Percentiles rank a stretch among this genome's conserved stretches.
Conservation (phyloP, 176 grass and related monocot species). For the Otatea glauca region DNA sequence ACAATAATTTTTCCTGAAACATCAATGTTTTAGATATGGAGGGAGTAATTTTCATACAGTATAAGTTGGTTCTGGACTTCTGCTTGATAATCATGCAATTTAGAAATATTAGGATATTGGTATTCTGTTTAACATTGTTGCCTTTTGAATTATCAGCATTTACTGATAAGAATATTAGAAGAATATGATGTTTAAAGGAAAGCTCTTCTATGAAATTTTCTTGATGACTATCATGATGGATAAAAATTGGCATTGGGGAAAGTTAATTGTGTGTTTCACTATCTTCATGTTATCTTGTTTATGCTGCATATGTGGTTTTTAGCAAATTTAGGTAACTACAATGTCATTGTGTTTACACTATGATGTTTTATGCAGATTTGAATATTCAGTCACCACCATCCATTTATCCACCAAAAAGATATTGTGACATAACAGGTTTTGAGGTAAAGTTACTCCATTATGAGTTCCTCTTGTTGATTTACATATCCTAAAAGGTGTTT, state of each 20-base stretch:
- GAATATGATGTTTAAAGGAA: neutral
- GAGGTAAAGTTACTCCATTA: constrained; percentile 59
- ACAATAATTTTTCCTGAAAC: neutral
- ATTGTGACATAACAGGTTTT: constrained; percentile 95
- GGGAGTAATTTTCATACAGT: neutral
- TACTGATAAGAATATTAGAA: constrained; percentile 1
- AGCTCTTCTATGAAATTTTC: neutral
- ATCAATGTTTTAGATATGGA: neutral
- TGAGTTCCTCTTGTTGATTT: constrained; percentile 29
- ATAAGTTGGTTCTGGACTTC: neutral
- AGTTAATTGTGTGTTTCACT: neutral
- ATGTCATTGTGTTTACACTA: neutral
- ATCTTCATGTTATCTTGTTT: neutral
- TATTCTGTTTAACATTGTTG: neutral
- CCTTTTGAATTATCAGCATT: neutral
- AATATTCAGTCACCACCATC: constrained; percentile 95
- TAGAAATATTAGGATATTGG: neutral
- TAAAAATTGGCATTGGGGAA: neutral
- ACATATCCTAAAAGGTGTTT: neutral
- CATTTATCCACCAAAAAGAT: constrained; percentile 92
- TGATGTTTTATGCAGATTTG: constrained; percentile 63
- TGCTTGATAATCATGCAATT: neutral
- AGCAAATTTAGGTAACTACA: neutral
- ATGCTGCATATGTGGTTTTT: neutral
- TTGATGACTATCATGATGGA: neutral